Percentiles rank a stretch among this genome's conserved stretches.
These are phyloP conservation scores for Tilletia horrida DNA, from an alignment of 1,284 basidiomycete species.

Conservation along the genomic window DNA sequence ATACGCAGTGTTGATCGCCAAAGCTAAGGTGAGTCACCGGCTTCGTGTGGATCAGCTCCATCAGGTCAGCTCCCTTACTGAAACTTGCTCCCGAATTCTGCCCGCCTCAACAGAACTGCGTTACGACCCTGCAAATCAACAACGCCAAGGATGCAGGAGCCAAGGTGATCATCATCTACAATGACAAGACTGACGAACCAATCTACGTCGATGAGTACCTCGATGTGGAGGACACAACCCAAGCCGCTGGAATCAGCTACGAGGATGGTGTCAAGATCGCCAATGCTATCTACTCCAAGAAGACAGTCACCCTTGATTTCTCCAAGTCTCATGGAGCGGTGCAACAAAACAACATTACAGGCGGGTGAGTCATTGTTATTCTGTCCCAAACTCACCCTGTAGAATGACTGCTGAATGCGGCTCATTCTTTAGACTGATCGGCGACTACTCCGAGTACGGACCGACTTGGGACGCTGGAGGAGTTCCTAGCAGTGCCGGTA, in stretches of 20 bases:
- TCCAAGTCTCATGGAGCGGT: slow-evolving; percentile 57
- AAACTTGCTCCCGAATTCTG: neutral
- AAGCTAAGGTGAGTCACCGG: neutral
- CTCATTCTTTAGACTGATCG: slow-evolving; percentile 56
- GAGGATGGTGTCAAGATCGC: slow-evolving; percentile 51
- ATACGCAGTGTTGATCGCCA: slow-evolving; percentile 34
- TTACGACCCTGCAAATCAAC: slow-evolving; percentile 33
- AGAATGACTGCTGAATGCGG: neutral
- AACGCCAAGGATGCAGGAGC: slow-evolving; percentile 53
- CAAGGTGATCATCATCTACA: slow-evolving; percentile 43
- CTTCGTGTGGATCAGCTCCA: neutral
- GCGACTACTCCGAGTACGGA: slow-evolving; percentile 62
- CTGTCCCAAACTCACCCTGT: neutral
- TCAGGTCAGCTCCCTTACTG: neutral
- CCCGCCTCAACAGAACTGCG: slow-evolving; percentile 35
- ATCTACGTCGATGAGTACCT: slow-evolving; percentile 19
- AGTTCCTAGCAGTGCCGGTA: slow-evolving; percentile 64
- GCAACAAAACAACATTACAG: slow-evolving; percentile 58
- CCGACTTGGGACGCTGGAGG: slow-evolving; percentile 65
- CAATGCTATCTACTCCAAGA: slow-evolving; percentile 57
- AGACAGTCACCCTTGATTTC: slow-evolving; percentile 60
- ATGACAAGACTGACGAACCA: slow-evolving; percentile 21
- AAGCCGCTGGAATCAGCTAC: slow-evolving; percentile 33
- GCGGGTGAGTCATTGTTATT: slow-evolving; percentile 55
- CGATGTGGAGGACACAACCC: slow-evolving; percentile 18